Evolutionary conservation across 805 yeast genomes (phyloP), one percentile per base, ranked within the genome.

Genomic region (Kodamaea hsintzibuensis): DNA sequence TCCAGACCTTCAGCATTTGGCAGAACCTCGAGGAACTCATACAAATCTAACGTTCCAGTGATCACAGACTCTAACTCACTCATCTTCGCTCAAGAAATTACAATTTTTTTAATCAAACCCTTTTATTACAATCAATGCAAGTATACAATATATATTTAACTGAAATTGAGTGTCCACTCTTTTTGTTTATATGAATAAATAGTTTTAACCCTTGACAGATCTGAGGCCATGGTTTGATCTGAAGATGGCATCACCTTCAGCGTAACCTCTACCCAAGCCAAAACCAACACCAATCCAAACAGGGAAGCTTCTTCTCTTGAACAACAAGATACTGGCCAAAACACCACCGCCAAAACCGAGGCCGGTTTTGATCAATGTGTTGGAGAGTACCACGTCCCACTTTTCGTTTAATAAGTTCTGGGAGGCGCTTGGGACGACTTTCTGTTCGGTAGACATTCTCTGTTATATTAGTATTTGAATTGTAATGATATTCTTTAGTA

Each of bases 231-330:
- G 89, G 62, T 65, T 69, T 12, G 90, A 82, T 77, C 98, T 87
- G 82, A 95, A 93, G 54, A 92, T 88, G 57, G 98, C 96, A 68
- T 95, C 98, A 57, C 98, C 99, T 78, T 95, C 99, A 57, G 98
- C 85, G 74, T 91, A 95, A 52, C 97, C 97, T 79, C 97, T 88
- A 60, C 99, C 99, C 58, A 92, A 82, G 61, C 99, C 99, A 66
- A 95, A 93, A 39, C 99, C 99, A 60, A 91, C 76, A 60, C 99
- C 99, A 57, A 93, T 74, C 96, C 98, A 92, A 43, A 93, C 98
- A 52, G 99, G 99, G 85, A 91, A 95, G 8, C 97, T 82, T 74
- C 98, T 86, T 80, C 98, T 89, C 72, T 82, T 90, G 80, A 95
- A 95, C 54, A 95, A 75, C 56, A 95, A 74, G 44, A 92, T 96